Percentiles rank a stretch among this genome's conserved stretches.
These are phyloP conservation scores for Ascoidea tarda DNA, from an alignment of 805 yeast species.

Conservation along the genomic window DNA sequence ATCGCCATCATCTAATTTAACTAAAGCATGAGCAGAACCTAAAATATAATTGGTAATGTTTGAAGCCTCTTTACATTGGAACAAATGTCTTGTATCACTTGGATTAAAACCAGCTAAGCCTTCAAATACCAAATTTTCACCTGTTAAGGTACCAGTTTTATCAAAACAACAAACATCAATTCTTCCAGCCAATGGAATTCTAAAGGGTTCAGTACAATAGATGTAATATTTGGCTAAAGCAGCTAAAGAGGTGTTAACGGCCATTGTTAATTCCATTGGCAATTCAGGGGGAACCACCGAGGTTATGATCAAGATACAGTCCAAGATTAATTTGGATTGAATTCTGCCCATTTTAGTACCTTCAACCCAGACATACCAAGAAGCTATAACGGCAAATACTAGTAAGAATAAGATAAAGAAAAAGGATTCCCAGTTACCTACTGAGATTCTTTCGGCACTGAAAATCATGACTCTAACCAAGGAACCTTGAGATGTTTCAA, in stretches of 20 bases:
- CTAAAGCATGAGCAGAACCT: constrained; percentile 95
- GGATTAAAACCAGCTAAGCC: constrained; percentile 77
- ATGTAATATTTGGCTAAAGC: constrained; percentile 79
- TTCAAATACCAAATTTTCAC: constrained; percentile 91
- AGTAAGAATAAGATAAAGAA: constrained; percentile 83
- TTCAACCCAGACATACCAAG: constrained; percentile 97
- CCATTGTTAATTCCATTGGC: constrained; percentile 98
- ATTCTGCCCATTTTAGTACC: constrained; percentile 93
- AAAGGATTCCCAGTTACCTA: constrained; percentile 89
- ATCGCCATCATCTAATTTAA: constrained; percentile 89
- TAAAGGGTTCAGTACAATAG: constrained; percentile 96
- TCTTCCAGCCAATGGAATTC: constrained; percentile 96
- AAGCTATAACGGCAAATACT: constrained; percentile 86
- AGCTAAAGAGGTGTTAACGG: constrained; percentile 83
- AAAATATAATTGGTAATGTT: constrained; percentile 53
- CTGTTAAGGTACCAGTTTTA: constrained; percentile 96
- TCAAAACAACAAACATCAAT: constrained; percentile 97
- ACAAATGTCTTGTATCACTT: constrained; percentile 38
- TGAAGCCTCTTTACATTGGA: constrained; percentile 50
- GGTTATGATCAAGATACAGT: constrained; percentile 90
- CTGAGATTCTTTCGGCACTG: constrained; percentile 92
- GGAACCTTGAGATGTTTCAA: constrained; percentile 96
- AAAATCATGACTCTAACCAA: constrained; percentile 95
- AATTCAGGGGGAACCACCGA: constrained; percentile 98
- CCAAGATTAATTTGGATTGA: constrained; percentile 84